Evolutionary conservation across 2,329 filamentous ascomycete species (phyloP), one percentile per base, ranked within the genome.

Genomic region (Colletotrichum liriopes): DNA sequence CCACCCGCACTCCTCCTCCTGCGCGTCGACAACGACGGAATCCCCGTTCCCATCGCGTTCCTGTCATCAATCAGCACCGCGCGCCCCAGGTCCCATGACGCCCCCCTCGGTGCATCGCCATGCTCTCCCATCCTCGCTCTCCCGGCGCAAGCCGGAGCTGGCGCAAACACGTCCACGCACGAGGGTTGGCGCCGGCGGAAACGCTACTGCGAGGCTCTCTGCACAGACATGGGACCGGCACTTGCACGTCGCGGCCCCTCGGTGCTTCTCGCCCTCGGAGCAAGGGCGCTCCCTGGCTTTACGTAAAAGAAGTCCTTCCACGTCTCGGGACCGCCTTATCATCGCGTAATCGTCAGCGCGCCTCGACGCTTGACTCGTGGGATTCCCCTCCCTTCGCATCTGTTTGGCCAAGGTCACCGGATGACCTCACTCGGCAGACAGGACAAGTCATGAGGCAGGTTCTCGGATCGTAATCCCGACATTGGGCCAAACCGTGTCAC

Each of bases 221-320:
- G 41, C 41, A 43, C 41, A 43, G 41, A 43, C 41, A 18, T 16
- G 2, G 18, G 3, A 7, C 4, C 45, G 45, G 9, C 45, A 23
- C n/a, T 47, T 47, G 45, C 3, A 1, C 1, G 6, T 45, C 41
- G 41, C 8, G 16, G 6, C 18, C 11, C 39, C 35, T 18, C 9
- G 55, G 18, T 60, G 6, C 41, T 29, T 39, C 16, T 43, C 56
- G 18, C 23, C 5, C 56, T 4, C 23, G n/a, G 35, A 51, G 39
- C 67, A 65, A 54, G 67, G 67, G n/a, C 45, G 18, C 43, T 52
- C 67, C 67, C 67, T 69, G 60, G 14, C 51, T 37, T 65, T 69
- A 69, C 67, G 67, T 69, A 69, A 69, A 68, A 63, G 11, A 20
- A 20, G 45, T 18, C 23, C 32, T n/a, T 3, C 35, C 61, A n/a